These are phyloP conservation scores for Ogataea angusta DNA, from an alignment of 805 yeast genomes.

Conservation along the genomic window DNA sequence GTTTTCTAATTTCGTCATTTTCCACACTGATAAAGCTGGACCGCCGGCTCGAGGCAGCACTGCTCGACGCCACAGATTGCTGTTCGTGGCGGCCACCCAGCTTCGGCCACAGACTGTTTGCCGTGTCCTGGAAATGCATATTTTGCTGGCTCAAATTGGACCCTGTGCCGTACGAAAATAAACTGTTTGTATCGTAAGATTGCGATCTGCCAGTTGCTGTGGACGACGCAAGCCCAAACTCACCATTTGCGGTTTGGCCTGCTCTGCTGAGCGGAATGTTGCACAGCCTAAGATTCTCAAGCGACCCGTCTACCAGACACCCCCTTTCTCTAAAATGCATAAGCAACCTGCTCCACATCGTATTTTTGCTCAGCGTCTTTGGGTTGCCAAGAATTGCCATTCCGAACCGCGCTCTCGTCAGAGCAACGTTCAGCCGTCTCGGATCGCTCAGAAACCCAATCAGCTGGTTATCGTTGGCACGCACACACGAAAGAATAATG, in stretches of 20 bases:
- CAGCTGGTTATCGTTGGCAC: constrained; percentile 66
- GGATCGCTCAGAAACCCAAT: constrained; percentile 86
- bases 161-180: constrained; percentile 36
- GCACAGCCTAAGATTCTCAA: constrained; percentile 74
- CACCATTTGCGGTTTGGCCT: constrained; percentile 1
- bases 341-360: constrained; percentile 75
- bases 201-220: constrained; percentile 17
- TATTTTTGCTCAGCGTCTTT: constrained; percentile 62
- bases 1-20: constrained; percentile 3
- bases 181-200: constrained; percentile 37
- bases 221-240: constrained; percentile 5
- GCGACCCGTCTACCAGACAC: constrained; percentile 84
- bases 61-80: constrained; percentile 1
- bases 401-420: constrained; percentile 86
- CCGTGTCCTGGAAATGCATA: constrained; percentile 4
- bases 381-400: constrained; percentile 83
- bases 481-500: constrained; percentile 49
- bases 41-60: constrained; percentile 3
- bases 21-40: constrained; percentile 4
- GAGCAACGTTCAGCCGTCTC: constrained; percentile 82
- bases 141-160: constrained; percentile 12
- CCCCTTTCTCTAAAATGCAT: constrained; percentile 79
- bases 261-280: constrained; percentile 46
- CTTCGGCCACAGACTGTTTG: constrained; percentile 21
- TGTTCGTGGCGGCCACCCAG: constrained; percentile 8